phyloP scores from a whole-genome alignment of 2,329 filamentous ascomycete genomes.

The Scedosporium apiospermum region DNA sequence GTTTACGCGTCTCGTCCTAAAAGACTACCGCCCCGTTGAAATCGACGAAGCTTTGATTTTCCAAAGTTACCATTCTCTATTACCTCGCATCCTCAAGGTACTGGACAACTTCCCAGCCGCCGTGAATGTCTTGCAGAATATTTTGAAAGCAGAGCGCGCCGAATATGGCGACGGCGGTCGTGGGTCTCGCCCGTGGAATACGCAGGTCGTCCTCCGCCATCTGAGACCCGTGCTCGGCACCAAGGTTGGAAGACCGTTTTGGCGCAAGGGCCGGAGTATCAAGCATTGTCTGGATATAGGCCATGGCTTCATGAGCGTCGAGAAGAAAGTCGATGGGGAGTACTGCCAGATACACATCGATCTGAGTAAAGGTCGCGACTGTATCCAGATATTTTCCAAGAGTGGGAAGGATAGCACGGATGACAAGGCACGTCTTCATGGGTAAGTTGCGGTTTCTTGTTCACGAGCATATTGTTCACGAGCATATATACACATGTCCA shows the following conservation, averaged over 20 bases:
- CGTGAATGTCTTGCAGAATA: slow-evolving; percentile 39
- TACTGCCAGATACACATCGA: slow-evolving; percentile 86
- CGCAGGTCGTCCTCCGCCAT: slow-evolving; percentile 17
- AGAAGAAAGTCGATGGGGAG: slow-evolving; percentile 80
- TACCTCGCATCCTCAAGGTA: slow-evolving; percentile 62
- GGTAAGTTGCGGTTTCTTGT: slow-evolving; percentile 22
- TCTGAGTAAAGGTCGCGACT: slow-evolving; percentile 39
- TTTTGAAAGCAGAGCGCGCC: slow-evolving; percentile 14
- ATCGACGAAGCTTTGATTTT: slow-evolving; percentile 50
- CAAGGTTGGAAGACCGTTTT: slow-evolving; percentile 56
- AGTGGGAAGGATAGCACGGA: slow-evolving; percentile 80
- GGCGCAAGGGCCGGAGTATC: slow-evolving; percentile 59
- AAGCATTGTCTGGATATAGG: slow-evolving; percentile 64
- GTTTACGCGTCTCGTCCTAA: slow-evolving; percentile 73
- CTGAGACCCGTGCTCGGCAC: slow-evolving; percentile 47
- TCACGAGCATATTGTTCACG: neutral
- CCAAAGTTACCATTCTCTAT: slow-evolving; percentile 53
- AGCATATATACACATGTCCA: neutral
- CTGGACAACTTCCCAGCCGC: slow-evolving; percentile 59
- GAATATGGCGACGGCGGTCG: slow-evolving; percentile 1
- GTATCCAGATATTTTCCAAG: slow-evolving; percentile 81
- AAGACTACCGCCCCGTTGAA: slow-evolving; percentile 59
- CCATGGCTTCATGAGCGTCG: slow-evolving; percentile 56
- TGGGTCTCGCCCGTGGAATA: slow-evolving; percentile 8
- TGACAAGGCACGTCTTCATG: slow-evolving; percentile 55